A percentile compares a stretch with the other conserved stretches of the same genome.
phyloP scores from a whole-genome alignment of 306 rosid species.

The Oxytropis ochrocephala region DNA sequence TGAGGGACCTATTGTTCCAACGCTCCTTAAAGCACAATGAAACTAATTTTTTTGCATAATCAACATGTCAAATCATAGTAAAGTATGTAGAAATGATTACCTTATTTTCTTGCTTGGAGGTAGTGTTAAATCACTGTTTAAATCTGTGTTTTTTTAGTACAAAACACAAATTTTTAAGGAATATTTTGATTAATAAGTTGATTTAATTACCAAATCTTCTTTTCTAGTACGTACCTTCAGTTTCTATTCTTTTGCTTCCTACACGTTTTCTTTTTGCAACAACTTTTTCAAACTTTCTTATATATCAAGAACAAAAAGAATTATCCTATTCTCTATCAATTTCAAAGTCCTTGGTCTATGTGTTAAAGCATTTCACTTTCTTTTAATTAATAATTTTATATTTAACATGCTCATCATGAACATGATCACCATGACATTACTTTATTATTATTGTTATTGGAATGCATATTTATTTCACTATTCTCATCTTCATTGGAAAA shows the following conservation, averaged over 20 bases:
- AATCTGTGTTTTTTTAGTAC: too few species aligned
- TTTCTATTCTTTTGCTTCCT: slow-evolving; percentile 17
- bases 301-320: slow-evolving; percentile 33
- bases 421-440: slow-evolving; percentile 24
- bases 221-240: too few species aligned
- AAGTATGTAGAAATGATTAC: slow-evolving; percentile 7
- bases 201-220: too few species aligned
- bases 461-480: neutral
- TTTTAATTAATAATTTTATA: neutral
- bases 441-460: slow-evolving; percentile 20
- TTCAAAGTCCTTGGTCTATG: slow-evolving; percentile 53
- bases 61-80: slow-evolving; percentile 8
- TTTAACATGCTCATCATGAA: slow-evolving; percentile 40
- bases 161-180: too few species aligned
- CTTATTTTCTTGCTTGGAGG: neutral
- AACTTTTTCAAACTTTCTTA: slow-evolving; percentile 18
- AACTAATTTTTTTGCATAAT: neutral
- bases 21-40: neutral
- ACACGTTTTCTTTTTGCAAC: neutral
- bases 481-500: slow-evolving; percentile 3
- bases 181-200: too few species aligned
- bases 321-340: slow-evolving; percentile 35
- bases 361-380: slow-evolving; percentile 59
- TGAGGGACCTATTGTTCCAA: slow-evolving; percentile 11
- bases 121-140: slow-evolving; percentile 8